Percentiles rank a stretch among this genome's conserved stretches.
phyloP scores from a whole-genome alignment of 2,329 filamentous ascomycete species.

The Didymella exigua region DNA sequence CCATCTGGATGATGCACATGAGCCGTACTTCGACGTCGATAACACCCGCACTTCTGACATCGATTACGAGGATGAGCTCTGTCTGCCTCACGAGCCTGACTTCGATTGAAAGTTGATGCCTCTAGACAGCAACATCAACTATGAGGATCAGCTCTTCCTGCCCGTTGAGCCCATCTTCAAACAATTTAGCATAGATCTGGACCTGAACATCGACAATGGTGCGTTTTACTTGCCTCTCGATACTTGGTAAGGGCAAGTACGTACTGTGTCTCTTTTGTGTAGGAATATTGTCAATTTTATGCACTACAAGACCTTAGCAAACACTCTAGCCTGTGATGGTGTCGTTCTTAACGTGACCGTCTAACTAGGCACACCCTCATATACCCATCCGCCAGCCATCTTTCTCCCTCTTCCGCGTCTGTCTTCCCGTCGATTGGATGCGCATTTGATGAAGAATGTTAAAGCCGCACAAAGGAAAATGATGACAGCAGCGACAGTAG shows the following conservation, averaged over 20 bases:
- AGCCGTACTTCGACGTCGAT: neutral
- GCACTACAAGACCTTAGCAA: neutral
- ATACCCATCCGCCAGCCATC: constrained; percentile 63
- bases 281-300: neutral
- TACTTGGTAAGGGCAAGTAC: neutral
- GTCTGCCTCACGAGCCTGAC: too few relatives aligned
- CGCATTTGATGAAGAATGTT: constrained; percentile 69
- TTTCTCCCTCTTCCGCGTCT: constrained; percentile 57
- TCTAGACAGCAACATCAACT: neutral
- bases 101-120: neutral
- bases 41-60: neutral
- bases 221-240: neutral
- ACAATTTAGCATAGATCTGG: neutral
- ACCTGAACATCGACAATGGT: neutral
- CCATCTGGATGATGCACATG: neutral
- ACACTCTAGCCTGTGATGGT: neutral
- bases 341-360: neutral
- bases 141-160: neutral
- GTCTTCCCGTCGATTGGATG: constrained; percentile 63
- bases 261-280: neutral
- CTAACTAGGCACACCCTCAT: constrained; percentile 67
- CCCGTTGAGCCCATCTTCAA: neutral
- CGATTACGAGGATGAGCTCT: neutral
- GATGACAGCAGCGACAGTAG: constrained; percentile 66
- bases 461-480: constrained; percentile 65